Percentiles rank a stretch among this genome's conserved stretches.
Evolutionary conservation across 2,329 filamentous ascomycete species (phyloP).

Genomic region (Annulohypoxylon truncatum): DNA sequence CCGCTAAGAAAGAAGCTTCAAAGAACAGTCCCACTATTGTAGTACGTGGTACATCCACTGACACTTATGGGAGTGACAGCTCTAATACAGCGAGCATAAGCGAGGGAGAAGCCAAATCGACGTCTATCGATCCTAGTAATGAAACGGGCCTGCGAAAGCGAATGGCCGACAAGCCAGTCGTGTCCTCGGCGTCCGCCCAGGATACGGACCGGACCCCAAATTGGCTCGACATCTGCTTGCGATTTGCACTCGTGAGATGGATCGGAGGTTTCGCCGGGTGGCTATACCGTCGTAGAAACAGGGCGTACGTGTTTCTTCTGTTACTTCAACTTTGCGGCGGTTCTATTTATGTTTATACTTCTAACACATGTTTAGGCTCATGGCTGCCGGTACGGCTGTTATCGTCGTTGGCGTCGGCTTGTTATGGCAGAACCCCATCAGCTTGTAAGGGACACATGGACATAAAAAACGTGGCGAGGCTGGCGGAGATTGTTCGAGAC

Average conservation of each 20-base stretch:
- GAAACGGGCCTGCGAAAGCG: conserved; percentile 32
- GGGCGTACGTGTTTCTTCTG: conserved; percentile 46
- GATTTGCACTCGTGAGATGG: conserved; percentile 54
- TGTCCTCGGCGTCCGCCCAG: conserved; percentile 27
- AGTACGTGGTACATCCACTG: not conserved
- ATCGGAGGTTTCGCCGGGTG: conserved; percentile 52
- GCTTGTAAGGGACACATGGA: conserved; percentile 6
- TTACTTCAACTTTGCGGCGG: not conserved
- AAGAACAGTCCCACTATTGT: conserved; percentile 7
- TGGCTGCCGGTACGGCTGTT: conserved; percentile 33
- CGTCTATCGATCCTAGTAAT: conserved; percentile 21
- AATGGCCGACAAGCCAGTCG: conserved; percentile 30
- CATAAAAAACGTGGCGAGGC: conserved; percentile 7
- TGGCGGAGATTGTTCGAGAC: conserved; percentile 19
- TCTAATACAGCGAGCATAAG: conserved; percentile 10
- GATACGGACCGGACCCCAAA: conserved; percentile 11
- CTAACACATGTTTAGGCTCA: conserved; percentile 32
- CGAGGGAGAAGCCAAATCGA: conserved; percentile 21
- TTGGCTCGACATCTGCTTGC: conserved; percentile 53
- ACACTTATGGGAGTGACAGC: conserved; percentile 10
- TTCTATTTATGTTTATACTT: not conserved
- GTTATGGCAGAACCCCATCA: conserved; percentile 31
- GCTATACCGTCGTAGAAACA: conserved; percentile 48
- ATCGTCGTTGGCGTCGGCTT: conserved; percentile 33
- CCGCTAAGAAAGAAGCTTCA: conserved; percentile 2